These are phyloP conservation scores for Diaporthe nobilis DNA, from an alignment of 2,329 filamentous ascomycete genomes.

Conservation along the genomic window DNA sequence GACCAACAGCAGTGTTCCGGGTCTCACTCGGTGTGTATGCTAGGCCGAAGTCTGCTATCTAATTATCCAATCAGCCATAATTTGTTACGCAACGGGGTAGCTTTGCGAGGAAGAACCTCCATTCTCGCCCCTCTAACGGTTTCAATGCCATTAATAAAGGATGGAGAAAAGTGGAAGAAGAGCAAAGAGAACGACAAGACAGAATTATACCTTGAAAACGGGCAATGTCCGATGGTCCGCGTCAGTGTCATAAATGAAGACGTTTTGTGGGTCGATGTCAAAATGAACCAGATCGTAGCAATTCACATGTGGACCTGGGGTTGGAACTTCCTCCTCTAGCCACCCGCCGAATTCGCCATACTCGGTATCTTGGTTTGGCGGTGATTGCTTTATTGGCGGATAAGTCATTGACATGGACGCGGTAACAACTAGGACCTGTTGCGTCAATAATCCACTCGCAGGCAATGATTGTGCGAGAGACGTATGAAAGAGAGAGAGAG, in stretches of 20 bases:
- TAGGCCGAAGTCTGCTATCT: constrained; percentile 24
- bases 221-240: background rate
- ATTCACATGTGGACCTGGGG: background rate
- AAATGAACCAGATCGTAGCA: background rate
- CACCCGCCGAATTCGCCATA: background rate
- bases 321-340: background rate
- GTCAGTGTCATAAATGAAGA: background rate
- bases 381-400: background rate
- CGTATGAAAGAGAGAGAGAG: too few relatives aligned
- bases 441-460: background rate
- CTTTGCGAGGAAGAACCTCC: background rate
- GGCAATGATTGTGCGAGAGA: background rate
- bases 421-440: background rate
- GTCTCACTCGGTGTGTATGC: background rate
- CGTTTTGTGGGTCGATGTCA: constrained; percentile 5
- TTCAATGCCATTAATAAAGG: background rate
- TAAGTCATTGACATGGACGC: constrained; percentile 3
- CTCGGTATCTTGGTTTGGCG: background rate
- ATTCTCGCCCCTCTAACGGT: background rate
- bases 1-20: background rate
- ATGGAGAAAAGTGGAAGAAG: background rate
- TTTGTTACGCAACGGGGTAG: background rate
- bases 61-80: background rate
- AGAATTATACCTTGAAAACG: background rate
- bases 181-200: background rate